phyloP scores from a whole-genome alignment of 257 asterid species.

The Jacaranda mimosifolia region DNA sequence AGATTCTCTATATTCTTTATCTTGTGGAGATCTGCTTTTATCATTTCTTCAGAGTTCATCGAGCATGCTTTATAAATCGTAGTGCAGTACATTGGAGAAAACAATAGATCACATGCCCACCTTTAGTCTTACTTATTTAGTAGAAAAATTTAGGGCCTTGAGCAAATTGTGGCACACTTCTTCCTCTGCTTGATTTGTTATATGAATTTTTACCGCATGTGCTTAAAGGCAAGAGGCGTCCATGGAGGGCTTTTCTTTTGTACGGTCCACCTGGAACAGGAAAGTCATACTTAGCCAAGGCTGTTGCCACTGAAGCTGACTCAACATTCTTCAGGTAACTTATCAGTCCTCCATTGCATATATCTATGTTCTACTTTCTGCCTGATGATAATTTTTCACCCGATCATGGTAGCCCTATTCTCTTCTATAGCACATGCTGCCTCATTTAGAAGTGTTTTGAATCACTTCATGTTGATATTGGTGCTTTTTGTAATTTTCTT shows the following conservation, averaged over 20 bases:
- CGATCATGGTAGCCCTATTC: neutral
- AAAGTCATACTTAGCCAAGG: slow-evolving; percentile 97
- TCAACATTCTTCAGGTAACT: slow-evolving; percentile 92
- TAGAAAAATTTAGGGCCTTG: neutral
- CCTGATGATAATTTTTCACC: neutral
- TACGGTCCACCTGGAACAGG: slow-evolving; percentile 99
- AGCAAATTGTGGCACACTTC: neutral
- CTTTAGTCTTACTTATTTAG: neutral
- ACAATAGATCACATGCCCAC: neutral
- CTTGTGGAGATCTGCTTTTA: neutral
- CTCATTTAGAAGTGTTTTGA: slow-evolving; percentile 5
- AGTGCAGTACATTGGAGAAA: neutral
- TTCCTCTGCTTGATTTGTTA: slow-evolving; percentile 2
- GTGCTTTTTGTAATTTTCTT: neutral
- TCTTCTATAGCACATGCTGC: neutral
- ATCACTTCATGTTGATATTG: neutral
- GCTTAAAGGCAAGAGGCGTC: slow-evolving; percentile 86
- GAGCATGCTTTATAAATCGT: neutral
- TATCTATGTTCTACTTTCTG: slow-evolving; percentile 2
- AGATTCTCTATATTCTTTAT: neutral
- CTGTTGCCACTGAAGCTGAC: slow-evolving; percentile 99
- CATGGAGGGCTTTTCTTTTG: slow-evolving; percentile 98
- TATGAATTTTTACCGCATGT: neutral
- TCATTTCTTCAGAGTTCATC: neutral
- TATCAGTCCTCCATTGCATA: slow-evolving; percentile 28